These are phyloP conservation scores for Trifolium repens DNA, from an alignment of 306 rosid species.

Conservation along the genomic window DNA sequence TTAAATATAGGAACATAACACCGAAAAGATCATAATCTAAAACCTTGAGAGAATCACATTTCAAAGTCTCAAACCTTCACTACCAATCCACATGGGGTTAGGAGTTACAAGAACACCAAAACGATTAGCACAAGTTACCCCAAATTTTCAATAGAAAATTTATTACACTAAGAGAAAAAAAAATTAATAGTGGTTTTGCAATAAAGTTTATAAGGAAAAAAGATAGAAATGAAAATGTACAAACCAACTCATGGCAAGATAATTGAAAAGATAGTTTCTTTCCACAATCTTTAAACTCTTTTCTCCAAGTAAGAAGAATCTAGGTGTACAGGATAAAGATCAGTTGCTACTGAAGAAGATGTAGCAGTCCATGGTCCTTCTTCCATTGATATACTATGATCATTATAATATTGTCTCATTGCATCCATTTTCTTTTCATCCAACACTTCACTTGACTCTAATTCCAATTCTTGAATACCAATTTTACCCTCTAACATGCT, in stretches of 20 bases:
- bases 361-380: constrained; percentile 22
- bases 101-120: too few species aligned
- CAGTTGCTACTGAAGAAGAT: constrained; percentile 7
- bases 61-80: too few species aligned
- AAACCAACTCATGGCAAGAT: neutral
- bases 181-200: neutral
- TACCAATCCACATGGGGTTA: too few species aligned
- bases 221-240: neutral
- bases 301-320: constrained; percentile 26
- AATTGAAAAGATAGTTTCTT: neutral
- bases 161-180: neutral
- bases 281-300: neutral
- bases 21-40: too few species aligned
- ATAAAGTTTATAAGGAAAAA: neutral
- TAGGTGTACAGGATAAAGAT: constrained; percentile 21
- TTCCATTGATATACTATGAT: neutral
- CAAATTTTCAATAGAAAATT: neutral
- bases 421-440: constrained; percentile 32
- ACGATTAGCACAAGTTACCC: neutral
- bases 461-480: neutral
- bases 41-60: too few species aligned
- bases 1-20: too few species aligned
- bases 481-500: constrained; percentile 44
- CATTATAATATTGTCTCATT: constrained; percentile 22
- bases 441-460: constrained; percentile 18